These are phyloP conservation scores for Apiospora aurea DNA, from an alignment of 2,329 filamentous ascomycete species.

Conservation along the genomic window DNA sequence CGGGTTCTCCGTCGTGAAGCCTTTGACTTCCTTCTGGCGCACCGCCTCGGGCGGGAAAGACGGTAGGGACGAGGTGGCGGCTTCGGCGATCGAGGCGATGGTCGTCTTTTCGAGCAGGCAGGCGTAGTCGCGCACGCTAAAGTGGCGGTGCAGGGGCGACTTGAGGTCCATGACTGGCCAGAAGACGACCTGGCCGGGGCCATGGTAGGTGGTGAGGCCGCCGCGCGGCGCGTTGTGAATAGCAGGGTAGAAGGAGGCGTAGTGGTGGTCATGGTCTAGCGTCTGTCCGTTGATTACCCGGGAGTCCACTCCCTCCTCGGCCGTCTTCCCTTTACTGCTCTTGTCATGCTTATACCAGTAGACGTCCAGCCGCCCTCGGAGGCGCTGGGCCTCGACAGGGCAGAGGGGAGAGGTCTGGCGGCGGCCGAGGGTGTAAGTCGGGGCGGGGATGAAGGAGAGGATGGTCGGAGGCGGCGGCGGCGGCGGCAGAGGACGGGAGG, in stretches of 20 bases:
- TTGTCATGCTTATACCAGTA: not conserved
- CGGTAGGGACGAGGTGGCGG: constrained; percentile 23
- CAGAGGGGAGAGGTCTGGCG: constrained; percentile 67
- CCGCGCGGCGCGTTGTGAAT: constrained; percentile 79
- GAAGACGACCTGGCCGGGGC: constrained; percentile 89
- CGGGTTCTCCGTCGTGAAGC: constrained; percentile 72
- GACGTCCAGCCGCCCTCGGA: constrained; percentile 41
- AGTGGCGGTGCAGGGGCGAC: constrained; percentile 50
- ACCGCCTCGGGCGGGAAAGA: not conserved
- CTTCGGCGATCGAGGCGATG: constrained; percentile 64
- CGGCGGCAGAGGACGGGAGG: constrained; percentile 35
- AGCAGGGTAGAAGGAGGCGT: constrained; percentile 55
- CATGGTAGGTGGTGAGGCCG: constrained; percentile 93
- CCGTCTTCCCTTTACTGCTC: not conserved
- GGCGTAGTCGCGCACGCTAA: constrained; percentile 80
- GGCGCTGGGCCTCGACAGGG: constrained; percentile 50
- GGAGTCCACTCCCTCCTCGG: not conserved
- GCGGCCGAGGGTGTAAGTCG: constrained; percentile 89
- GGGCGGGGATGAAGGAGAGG: constrained; percentile 81
- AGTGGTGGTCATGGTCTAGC: not conserved
- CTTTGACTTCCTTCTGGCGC: constrained; percentile 63
- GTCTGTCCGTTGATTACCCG: not conserved
- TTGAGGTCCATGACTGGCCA: constrained; percentile 90
- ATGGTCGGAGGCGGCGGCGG: constrained; percentile 71
- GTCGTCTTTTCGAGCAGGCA: constrained; percentile 79